Evolutionary conservation across 805 yeast genomes (phyloP), one percentile per base, ranked within the genome.

Genomic region (Barnettozyma populi): DNA sequence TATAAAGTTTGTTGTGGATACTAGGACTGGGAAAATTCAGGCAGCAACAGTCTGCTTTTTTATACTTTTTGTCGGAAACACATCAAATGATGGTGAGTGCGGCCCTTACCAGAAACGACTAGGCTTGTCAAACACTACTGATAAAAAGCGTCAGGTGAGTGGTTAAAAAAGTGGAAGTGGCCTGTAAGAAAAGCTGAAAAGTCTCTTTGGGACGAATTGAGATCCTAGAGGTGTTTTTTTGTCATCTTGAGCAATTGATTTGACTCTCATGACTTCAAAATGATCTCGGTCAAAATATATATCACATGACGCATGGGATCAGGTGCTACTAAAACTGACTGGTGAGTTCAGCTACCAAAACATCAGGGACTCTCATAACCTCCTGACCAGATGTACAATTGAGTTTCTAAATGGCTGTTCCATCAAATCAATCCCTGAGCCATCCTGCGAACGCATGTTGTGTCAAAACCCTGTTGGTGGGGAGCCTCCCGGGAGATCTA

Each of bases 31-130:
- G 37, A 16, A 36, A 21, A 16, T 8, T 21, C 24, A 36, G 27
- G 40, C 16, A 36, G 40, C 40, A 36, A 36, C 40, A 21, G 10
- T 20, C 40, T 20, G 40, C n/a, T 7, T 25, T 39, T 39, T 39
- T 39, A 27, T 36, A 36, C 27, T 36, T 36, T 36, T 36, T 21
- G 40, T 20, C 27, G 24, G 27, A 21, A 11, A 7, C 40, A 21
- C 40, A 36, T 36, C 40, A 36, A 36, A 36, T 36, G 40, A 36
- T 36, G 24, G 24, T 36, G 24, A 36, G 18, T 21, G 40, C 21
- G 40, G 40, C 40, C 25, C 40, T 9, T 36, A 36, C 40, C 40
- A 13, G 11, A 35, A 35, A 16, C 3, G 4, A 35, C 37, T 18
- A 18, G 5, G 13, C 16, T 29, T 3, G n/a, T 29, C 32, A 29